Percentiles rank a stretch among this genome's conserved stretches.
These are phyloP conservation scores for Colletotrichum sp. DNA, from an alignment of 2,329 filamentous ascomycete species.

Conservation along the genomic window DNA sequence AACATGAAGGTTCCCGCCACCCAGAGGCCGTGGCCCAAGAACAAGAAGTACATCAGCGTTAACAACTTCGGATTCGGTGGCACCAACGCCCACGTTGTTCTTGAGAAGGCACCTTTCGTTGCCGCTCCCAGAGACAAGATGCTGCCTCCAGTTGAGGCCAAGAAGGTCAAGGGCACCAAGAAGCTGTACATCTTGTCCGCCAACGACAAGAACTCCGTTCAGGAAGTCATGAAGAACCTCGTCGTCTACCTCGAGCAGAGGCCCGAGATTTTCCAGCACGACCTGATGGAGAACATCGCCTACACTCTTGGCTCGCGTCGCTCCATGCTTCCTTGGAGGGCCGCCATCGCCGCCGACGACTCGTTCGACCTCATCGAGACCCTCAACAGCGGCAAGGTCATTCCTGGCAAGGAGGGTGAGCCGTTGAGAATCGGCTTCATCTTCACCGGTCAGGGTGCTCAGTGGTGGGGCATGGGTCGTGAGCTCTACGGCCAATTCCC, in stretches of 20 bases:
- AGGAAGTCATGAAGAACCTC: constrained; percentile 33
- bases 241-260: constrained; percentile 46
- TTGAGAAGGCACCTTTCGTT: constrained; percentile 41
- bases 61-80: constrained; percentile 53
- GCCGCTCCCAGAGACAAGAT: constrained; percentile 24
- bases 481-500: constrained; percentile 34
- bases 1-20: constrained; percentile 51
- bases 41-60: constrained; percentile 55
- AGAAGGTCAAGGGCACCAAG: constrained; percentile 3
- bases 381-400: constrained; percentile 41
- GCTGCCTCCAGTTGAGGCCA: background rate
- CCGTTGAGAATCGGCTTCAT: constrained; percentile 29
- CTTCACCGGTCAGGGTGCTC: constrained; percentile 33
- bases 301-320: constrained; percentile 21
- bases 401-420: constrained; percentile 39
- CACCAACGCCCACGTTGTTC: constrained; percentile 50
- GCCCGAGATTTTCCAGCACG: constrained; percentile 45
- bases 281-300: constrained; percentile 36
- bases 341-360: constrained; percentile 31
- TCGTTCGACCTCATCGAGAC: constrained; percentile 24
- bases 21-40: constrained; percentile 50
- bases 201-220: constrained; percentile 39
- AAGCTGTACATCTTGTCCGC: constrained; percentile 50
- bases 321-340: constrained; percentile 14
- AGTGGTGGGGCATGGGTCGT: constrained; percentile 28